Evolutionary conservation across 768 basidiomycete genomes (phyloP), one percentile per base, ranked within the genome.

Genomic region (Termitomyces heimii): DNA sequence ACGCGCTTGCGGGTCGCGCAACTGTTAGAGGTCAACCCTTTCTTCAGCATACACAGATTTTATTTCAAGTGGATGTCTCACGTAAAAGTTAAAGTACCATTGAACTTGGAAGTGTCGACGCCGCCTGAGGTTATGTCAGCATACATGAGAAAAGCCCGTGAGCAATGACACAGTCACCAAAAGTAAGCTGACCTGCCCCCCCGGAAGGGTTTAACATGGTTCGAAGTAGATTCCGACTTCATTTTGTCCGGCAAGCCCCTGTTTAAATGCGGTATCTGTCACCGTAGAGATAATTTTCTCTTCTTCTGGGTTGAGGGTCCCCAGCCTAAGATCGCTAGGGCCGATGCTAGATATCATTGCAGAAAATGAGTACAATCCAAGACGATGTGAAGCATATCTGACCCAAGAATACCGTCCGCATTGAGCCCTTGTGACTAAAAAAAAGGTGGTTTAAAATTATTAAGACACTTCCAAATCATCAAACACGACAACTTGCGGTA

Each of bases 371-470:
- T 22, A 3, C 22, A 40, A 22, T 22, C 13, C 56, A 42, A 29
- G 20, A 48, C 39, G 13, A 35, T 39, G 35, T 44, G 44, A n/a
- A 44, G 14, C 18, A 40, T 35, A 4, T 61, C 74, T 34, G 12
- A 85, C 83, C 86, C 85, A 26, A 88, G 60, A 58, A 88, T 86
- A 7, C 86, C 86, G 60, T 88, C 86, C 32, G 81, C 73, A 40
- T 75, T 77, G 0, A 81, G 77, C 5, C 80, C 85, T 3, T 50
- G 29, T 2, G 80, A 73, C 69, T 67, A 18, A 22, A 13, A 18
- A 22, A 13, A 46, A 44, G 50, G 2, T 28, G 28, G n/a, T 40
- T 40, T 48, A 40, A 39, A 32, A 20, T 29, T 24, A 14, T n/a
- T 9, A 5, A 20, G n/a, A 18, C n/a, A 40, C n/a, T 2, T 9